phyloP scores from a whole-genome alignment of 2,329 filamentous ascomycete genomes.

The Fusarium chlamydosporum region DNA sequence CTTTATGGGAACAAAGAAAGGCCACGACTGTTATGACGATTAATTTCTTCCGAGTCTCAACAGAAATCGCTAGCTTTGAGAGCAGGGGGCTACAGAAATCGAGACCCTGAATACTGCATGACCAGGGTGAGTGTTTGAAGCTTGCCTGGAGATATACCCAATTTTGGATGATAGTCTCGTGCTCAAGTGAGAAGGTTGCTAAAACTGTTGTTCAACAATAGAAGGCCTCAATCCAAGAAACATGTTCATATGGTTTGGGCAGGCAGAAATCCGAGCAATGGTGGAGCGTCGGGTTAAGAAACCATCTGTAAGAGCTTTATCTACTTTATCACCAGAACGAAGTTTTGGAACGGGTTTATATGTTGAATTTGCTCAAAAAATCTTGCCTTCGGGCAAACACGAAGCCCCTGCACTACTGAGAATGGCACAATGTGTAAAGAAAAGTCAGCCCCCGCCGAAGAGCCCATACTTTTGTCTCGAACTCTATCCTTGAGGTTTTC shows the following conservation, averaged over 20 bases:
- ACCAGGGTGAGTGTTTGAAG: conserved; percentile 7
- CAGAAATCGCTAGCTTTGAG: conserved; percentile 24
- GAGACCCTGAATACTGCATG: conserved; percentile 33
- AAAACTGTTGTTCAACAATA: not conserved
- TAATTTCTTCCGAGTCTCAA: conserved; percentile 33
- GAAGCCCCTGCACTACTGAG: not conserved
- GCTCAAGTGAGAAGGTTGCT: not conserved
- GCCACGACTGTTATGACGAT: conserved; percentile 20
- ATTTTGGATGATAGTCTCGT: conserved; percentile 17
- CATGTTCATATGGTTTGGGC: not conserved
- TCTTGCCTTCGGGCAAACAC: not conserved
- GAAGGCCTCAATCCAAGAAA: not conserved
- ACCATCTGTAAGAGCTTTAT: not conserved
- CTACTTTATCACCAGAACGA: not conserved
- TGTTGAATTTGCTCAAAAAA: not conserved
- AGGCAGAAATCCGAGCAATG: no score
- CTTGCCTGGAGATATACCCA: conserved; percentile 10
- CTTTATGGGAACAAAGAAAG: conserved; percentile 18
- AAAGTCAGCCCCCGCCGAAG: not conserved
- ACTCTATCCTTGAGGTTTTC: not conserved
- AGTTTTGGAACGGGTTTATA: no score
- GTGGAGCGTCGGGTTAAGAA: not conserved
- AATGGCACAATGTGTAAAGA: not conserved
- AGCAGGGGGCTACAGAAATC: conserved; percentile 32
- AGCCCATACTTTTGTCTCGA: not conserved